Evolutionary conservation across 352 stramenopile species (phyloP).

Genomic region (Phytopythium mirpurense): DNA sequence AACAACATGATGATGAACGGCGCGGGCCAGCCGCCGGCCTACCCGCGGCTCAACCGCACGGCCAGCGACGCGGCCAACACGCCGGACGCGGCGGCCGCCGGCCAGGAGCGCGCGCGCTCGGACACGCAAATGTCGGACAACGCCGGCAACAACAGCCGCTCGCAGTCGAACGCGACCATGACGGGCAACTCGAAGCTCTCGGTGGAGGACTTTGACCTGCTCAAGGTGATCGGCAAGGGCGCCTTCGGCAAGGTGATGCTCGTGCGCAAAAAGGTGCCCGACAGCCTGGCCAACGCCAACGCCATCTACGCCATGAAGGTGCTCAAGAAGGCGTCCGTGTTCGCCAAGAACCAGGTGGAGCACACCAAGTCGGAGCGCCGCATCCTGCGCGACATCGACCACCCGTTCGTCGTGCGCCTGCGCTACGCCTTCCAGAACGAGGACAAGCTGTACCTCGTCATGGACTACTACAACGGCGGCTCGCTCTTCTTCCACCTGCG

Average conservation of each 20-base stretch:
- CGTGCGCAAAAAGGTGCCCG: constrained; percentile 88
- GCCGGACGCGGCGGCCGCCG: constrained; percentile 27
- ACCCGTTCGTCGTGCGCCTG: constrained; percentile 92
- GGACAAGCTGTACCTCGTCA: constrained; percentile 91
- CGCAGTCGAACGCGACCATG: constrained; percentile 32
- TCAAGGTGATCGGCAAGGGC: constrained; percentile 95
- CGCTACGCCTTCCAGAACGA: constrained; percentile 93
- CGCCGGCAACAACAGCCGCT: constrained; percentile 28
- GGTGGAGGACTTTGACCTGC: constrained; percentile 93
- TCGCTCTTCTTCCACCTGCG: constrained; percentile 91
- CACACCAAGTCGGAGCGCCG: constrained; percentile 91
- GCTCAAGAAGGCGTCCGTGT: constrained; percentile 89
- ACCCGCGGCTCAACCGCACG: constrained; percentile 49
- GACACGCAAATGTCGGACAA: constrained; percentile 77
- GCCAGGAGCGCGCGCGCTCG: constrained; percentile 38
- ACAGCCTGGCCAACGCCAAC: constrained; percentile 53
- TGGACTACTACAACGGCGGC: constrained; percentile 92
- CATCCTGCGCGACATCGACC: constrained; percentile 88
- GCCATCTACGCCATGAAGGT: constrained; percentile 93
- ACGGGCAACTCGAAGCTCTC: constrained; percentile 58
- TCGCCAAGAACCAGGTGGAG: constrained; percentile 91
- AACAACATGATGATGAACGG: constrained; percentile 21
- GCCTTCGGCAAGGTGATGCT: constrained; percentile 96
- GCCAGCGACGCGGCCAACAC: constrained; percentile 46
- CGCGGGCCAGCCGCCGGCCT: constrained; percentile 14